Base-by-base conservation (phyloP, 108 stramenopile species). In the Pseudonitzschia delicatissima region DNA sequence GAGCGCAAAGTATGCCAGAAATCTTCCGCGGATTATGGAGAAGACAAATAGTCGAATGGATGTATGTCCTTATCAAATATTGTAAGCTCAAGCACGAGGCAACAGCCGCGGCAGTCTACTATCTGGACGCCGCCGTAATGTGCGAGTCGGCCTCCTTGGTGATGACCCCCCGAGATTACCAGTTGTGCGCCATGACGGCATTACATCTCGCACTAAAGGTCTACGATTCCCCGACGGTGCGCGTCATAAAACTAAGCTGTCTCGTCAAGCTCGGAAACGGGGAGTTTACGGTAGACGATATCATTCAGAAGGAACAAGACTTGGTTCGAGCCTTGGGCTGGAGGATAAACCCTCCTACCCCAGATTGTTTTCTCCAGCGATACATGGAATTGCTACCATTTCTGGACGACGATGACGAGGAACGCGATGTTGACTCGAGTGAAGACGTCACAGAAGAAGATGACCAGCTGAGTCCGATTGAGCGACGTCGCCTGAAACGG, bases 21-120 rank as follows among this genome's bases (percentile, higher is more conserved):
- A 63, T 62, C 5, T 64, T 64, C 53, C 33, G 63, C 20, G 63
- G 71, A 7, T 11, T 64, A n/a, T 72, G 71, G 71, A 34, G 71
- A 40, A 63, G 57, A 35, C 71, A 72, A 52, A 72, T 72, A 9
- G 36, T 72, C 3, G 52, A 64, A 34, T 72, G 71, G 71, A 72
- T 72, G 71, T 72, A 64, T 40, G 45, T 62, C 21, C 20, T 72
- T 7, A 52, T 72, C 51, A 72, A 57, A 33, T 57, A 64, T 31
- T 72, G 71, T 47, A 72, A 72, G 28, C 32, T 72, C 7, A 31
- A 51, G 40, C 62, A 64, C 25, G 71, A 72, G 51, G 26, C 71
- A 35, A 62, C 45, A 0, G 53, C 71, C 0, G 51, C 52, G 18
- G 71, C 62, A 12, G 36, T 62, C 6, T 64, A 72, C 40, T 72